Base-by-base conservation (phyloP, 192 early-diverging fungal species). In the Ambispora gerdemannii region DNA sequence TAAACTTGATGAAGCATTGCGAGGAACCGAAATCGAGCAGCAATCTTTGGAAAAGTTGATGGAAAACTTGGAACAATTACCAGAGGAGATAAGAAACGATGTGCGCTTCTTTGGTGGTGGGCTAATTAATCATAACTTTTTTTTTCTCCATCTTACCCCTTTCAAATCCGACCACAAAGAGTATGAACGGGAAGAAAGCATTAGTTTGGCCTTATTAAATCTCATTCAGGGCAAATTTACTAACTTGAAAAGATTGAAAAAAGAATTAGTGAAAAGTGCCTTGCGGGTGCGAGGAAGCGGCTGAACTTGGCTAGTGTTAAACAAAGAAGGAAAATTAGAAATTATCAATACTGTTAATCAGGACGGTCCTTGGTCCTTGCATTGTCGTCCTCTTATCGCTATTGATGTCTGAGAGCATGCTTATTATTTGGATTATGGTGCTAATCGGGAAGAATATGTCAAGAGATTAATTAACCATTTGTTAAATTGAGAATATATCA, bases 321-420 rank as follows among this genome's bases (percentile, higher is more conserved):
- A 38, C 1, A 38, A 63, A 25, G 38, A 63, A 15, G 28, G 28
- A 3, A 13, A 35, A 35, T n/a, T 63, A 2, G 2, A 35, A 63
- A 63, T 63, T 43, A 63, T 63, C 13, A 63, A 63, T 63, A 63
- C 61, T 3, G 61, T 3, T 4, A 63, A 63, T 13, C 61, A 63
- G 11, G 61, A 63, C 22, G n/a, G 34, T 0, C 61, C 61, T 1
- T 63, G 34, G 15, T 2, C 1, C 22, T 63, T 63, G 0, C 34
- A 63, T 63, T n/a, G 19, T 0, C 33, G 61, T 13, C 61, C 61
- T 3, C 2, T 63, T 0, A 63, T 63, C 38, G 33, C 61, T 0
- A 63, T 63, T 63, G 61, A 63, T 11, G 61, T 63, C 2, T 63
- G 61, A 24, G 61, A 63, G 11, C 61, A 63, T 35, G 61, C 61